Base-by-base conservation (phyloP, 768 basidiomycete genomes). In the Jaapia argillacea region DNA sequence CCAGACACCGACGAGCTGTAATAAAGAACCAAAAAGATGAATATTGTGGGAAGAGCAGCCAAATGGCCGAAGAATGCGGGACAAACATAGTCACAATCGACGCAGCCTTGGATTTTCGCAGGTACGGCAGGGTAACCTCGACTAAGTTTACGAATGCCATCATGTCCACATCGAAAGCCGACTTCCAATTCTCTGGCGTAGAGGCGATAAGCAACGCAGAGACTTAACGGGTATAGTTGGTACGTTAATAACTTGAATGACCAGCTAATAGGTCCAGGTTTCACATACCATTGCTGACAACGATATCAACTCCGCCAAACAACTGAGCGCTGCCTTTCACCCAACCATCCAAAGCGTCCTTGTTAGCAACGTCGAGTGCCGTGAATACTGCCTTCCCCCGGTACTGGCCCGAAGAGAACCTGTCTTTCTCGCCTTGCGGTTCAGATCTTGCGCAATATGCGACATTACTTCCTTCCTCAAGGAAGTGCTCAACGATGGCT, bases 1-100 rank as follows among this genome's bases (percentile, higher is more conserved):
- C 40, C 40, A 7, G 40, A 42, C 13, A 42, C 40, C 14, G 38
- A 39, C n/a, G 38, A n/a, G 12, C 14, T 39, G n/a, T n/a, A n/a
- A n/a, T n/a, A n/a, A n/a, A n/a, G n/a, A n/a, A n/a, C n/a, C n/a
- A n/a, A n/a, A n/a, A 16, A 23, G 14, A 13, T 13, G 12, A 13
- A 20, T 39, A 23, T 20, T 16, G 38, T n/a, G 12, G 13, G 38
- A 39, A 13, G 12, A 20, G 38, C 10, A 10, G 28, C 28, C n/a
- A n/a, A n/a, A n/a, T n/a, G 28, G 16, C 28, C 16, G 10, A 33
- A 33, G 16, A 33, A 12, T 38, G 37, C 37, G 7, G 31, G 10
- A 33, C 28, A 10, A 10, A 33, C 28, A 38, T 21, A 38, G 37
- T 13, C 7, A 38, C 37, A 10, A 38, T 22, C 10, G 37, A 12